These are phyloP conservation scores for Scenedesmus sp. DNA, from an alignment of 163 green algal species.

Conservation along the genomic window DNA sequence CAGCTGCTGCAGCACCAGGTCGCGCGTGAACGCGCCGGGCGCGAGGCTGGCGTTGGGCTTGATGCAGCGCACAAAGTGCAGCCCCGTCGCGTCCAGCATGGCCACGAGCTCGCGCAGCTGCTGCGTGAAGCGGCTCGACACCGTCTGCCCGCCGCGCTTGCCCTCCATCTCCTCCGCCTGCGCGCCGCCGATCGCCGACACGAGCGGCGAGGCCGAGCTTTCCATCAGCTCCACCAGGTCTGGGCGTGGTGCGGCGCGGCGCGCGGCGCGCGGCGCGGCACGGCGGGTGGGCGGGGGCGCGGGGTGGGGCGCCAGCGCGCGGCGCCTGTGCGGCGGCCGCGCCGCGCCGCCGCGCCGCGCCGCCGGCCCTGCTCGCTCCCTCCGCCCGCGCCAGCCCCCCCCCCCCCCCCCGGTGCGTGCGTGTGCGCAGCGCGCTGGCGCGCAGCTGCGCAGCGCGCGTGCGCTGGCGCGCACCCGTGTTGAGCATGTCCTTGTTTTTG, in stretches of 20 bases:
- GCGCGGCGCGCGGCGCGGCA: too few species aligned
- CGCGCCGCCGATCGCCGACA: conserved; percentile 4
- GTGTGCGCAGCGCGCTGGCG: too few species aligned
- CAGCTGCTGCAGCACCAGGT: conserved; percentile 79
- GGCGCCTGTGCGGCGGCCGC: too few species aligned
- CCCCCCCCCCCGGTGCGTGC: too few species aligned
- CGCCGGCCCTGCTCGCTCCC: too few species aligned
- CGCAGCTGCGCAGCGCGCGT: too few species aligned
- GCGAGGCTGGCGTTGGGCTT: conserved; percentile 86
- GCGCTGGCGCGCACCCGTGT: conserved; percentile 45
- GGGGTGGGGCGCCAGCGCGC: too few species aligned
- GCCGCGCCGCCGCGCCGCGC: too few species aligned
- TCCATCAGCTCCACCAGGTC: conserved; percentile 44
- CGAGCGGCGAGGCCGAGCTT: neutral
- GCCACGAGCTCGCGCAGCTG: conserved; percentile 86
- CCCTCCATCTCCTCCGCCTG: conserved; percentile 39
- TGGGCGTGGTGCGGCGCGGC: neutral
- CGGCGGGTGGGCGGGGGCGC: too few species aligned
- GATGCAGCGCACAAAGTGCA: conserved; percentile 96
- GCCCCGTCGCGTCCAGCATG: conserved; percentile 79
- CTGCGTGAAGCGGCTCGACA: conserved; percentile 74
- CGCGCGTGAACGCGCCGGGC: conserved; percentile 59
- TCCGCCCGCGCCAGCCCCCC: too few species aligned
- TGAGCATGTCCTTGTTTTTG: conserved; percentile 91
- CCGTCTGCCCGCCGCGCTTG: conserved; percentile 41